A percentile compares a stretch with the other conserved stretches of the same genome.
phyloP scores from a whole-genome alignment of 139 green algal species.

The Zygnema cylindricum region DNA sequence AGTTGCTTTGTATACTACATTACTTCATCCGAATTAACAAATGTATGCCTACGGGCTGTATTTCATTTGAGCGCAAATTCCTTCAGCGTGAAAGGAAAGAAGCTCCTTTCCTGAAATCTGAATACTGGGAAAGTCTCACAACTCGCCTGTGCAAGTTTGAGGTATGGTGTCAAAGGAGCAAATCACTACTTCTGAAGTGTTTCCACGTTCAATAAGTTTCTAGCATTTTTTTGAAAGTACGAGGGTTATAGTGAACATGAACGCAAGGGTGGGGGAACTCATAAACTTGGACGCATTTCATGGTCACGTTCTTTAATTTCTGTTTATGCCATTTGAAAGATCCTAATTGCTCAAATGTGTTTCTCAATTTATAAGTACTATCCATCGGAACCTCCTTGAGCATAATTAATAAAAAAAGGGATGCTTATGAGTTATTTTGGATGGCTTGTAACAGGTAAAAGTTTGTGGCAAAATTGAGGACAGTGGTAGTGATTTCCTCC shows the following conservation, averaged over 20 bases:
- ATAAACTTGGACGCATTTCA: not conserved
- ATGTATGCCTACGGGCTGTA: not conserved
- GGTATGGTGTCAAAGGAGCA: not conserved
- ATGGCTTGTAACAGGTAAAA: conserved; percentile 13
- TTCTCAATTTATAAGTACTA: too few species aligned
- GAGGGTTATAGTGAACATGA: not conserved
- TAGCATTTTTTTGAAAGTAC: not conserved
- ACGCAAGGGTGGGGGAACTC: not conserved
- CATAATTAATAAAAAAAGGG: conserved; percentile 34
- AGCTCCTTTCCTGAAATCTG: not conserved
- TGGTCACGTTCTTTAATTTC: not conserved
- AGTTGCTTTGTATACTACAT: conserved; percentile 50
- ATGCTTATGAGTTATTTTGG: not conserved
- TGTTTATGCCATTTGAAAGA: not conserved
- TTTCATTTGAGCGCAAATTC: conserved; percentile 56
- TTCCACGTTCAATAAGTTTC: not conserved
- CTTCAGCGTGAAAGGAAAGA: not conserved
- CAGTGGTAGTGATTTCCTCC: conserved; percentile 8
- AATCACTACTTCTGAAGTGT: not conserved
- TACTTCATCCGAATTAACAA: conserved; percentile 35
- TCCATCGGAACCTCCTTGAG: conserved; percentile 20
- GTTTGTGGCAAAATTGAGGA: conserved; percentile 44
- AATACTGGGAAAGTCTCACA: not conserved
- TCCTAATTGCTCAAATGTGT: not conserved
- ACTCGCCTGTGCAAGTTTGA: not conserved